phyloP scores from a whole-genome alignment of 192 early-diverging fungal species.

The Backusella luteola region DNA sequence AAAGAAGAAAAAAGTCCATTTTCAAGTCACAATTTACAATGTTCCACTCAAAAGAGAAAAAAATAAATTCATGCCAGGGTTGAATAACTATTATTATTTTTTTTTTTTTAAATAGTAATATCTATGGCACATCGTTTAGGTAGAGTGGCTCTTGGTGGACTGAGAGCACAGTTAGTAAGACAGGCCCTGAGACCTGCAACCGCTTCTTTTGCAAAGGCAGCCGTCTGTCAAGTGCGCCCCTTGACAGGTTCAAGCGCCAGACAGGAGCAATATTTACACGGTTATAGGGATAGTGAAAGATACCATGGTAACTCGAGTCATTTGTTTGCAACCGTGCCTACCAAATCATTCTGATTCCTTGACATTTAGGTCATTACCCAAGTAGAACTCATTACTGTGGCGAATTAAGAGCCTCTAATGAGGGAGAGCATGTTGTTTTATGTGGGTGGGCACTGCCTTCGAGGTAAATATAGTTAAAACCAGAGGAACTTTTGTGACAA shows the following conservation, averaged over 20 bases:
- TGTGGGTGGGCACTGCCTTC: slow-evolving; percentile 75
- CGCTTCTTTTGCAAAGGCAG: not conserved
- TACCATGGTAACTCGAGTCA: slow-evolving; percentile 9
- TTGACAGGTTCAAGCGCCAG: not conserved
- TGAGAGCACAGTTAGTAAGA: not conserved
- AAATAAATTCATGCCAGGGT: no score
- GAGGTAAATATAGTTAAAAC: slow-evolving; percentile 37
- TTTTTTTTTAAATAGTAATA: not conserved
- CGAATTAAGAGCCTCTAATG: slow-evolving; percentile 54
- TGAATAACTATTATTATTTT: no score
- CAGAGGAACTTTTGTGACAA: not conserved
- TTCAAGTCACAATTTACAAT: no score
- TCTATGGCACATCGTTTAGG: not conserved
- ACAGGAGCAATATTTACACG: slow-evolving; percentile 11
- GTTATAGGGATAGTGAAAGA: slow-evolving; percentile 21
- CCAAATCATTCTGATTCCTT: not conserved
- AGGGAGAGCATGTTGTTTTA: slow-evolving; percentile 65
- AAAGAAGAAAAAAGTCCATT: no score
- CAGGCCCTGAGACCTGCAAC: not conserved
- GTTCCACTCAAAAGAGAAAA: no score
- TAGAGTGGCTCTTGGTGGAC: not conserved
- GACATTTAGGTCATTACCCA: slow-evolving; percentile 35
- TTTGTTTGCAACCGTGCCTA: not conserved
- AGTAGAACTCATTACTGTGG: slow-evolving; percentile 78
- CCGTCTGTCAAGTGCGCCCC: not conserved